Base-by-base conservation (phyloP, 371 early-diverging fungal genomes). In the Neoconidiobolus thromboides region DNA sequence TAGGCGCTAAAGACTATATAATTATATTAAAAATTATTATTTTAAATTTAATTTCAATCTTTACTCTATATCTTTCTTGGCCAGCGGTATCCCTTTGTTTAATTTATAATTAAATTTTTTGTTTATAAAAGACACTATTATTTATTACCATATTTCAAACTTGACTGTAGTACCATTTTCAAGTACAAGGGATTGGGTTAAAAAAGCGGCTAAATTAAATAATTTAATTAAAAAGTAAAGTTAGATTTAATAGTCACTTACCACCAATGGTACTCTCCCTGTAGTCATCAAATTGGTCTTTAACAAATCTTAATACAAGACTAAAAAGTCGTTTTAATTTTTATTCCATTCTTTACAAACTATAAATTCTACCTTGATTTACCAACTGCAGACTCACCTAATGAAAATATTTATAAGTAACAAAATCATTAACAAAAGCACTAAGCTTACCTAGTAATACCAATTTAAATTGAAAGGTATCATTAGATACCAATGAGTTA, bases 231-330 rank as follows among this genome's bases (percentile, higher is more conserved):
- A 37, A 15, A 43, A 38, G 6, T 7, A 44, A 1, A 41, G 50
- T 47, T 37, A 52, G 3, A 49, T 44, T 44, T 26, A 12, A 38
- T 49, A n/a, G 49, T n/a, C 62, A 57, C 61, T 66, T 77, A 85
- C 89, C 90, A 73, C 96, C 96, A 69, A 96, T 96, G 48, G 98
- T 97, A 63, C 94, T 94, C 69, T 96, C 96, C 76, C 91, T 86
- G 72, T 94, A 92, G 68, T 95, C 96, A 66, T 93, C 90, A 74
- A 93, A 97, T 69, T 92, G 91, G 71, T 91, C 89, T 71, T 92
- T 93, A 54, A 93, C 93, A 69, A 95, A 95, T 55, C 98, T 87
- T 62, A 91, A 82, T 41, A 95, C 97, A 65, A 89, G 75, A 69
- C 87, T 89, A 70, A 60, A 37, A 55, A 43, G 26, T 26, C 26